Evolutionary conservation across 179 eudicot species (phyloP).

Genomic region (Spergularia azorica): DNA sequence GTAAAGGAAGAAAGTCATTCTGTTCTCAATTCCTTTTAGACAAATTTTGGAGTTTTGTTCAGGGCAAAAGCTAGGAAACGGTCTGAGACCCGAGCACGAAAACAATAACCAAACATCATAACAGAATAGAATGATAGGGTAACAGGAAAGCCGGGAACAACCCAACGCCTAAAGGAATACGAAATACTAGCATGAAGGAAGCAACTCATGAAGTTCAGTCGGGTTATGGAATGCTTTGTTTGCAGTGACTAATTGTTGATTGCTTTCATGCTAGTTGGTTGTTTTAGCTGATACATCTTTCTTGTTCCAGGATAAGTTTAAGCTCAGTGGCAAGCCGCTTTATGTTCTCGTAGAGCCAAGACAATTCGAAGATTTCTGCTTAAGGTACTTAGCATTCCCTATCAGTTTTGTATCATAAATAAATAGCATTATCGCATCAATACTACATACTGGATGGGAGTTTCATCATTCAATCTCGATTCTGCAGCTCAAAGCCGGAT

Average conservation of each 20-base stretch:
- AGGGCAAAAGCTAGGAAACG: too few species aligned
- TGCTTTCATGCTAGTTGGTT: not conserved
- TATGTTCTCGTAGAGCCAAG: constrained; percentile 78
- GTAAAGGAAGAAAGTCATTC: too few species aligned
- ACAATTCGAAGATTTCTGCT: constrained; percentile 43
- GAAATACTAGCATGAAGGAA: too few species aligned
- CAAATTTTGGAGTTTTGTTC: too few species aligned
- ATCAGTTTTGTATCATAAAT: not conserved
- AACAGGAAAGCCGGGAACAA: too few species aligned
- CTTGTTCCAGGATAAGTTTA: constrained; percentile 53
- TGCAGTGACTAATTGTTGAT: not conserved
- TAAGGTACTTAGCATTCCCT: constrained; percentile 38
- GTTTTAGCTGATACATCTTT: constrained; percentile 3
- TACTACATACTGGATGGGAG: not conserved
- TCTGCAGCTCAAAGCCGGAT: constrained; percentile 31
- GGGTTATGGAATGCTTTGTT: not conserved
- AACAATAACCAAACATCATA: too few species aligned
- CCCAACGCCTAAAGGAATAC: too few species aligned
- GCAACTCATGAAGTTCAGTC: not conserved
- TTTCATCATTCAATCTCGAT: not conserved
- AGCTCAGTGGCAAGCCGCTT: constrained; percentile 57
- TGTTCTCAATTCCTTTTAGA: too few species aligned
- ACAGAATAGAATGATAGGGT: too few species aligned
- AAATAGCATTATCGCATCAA: not conserved
- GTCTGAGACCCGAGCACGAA: too few species aligned